Conservation (phyloP, 1,139 yeast genomes). For the Zhuliangozyma parablackwelliae region DNA sequence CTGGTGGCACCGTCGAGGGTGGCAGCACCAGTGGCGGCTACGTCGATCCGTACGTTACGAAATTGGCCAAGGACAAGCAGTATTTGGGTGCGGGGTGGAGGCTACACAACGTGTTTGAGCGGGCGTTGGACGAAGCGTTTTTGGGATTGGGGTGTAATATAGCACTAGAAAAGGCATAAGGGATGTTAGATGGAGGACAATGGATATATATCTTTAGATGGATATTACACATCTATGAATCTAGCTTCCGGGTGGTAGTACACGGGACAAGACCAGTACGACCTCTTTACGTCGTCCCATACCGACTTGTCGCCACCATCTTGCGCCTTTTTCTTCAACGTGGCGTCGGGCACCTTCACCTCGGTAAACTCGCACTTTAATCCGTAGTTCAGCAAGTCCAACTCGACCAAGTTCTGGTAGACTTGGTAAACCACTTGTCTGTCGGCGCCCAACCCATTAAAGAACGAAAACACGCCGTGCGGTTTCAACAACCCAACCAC, state of each 20-base stretch:
- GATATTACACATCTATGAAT: conserved; percentile 32
- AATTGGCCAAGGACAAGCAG: conserved; percentile 60
- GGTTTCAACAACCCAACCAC: conserved; percentile 82
- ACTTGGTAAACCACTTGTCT: conserved; percentile 86
- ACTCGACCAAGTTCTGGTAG: conserved; percentile 72
- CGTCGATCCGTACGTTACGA: conserved; percentile 44
- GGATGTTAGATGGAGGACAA: background rate
- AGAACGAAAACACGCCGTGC: conserved; percentile 78
- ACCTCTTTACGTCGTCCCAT: conserved; percentile 68
- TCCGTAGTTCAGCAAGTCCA: conserved; percentile 80
- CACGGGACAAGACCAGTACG: conserved; percentile 71
- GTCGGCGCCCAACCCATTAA: conserved; percentile 96
- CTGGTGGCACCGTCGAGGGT: too few species aligned
- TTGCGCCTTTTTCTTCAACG: conserved; percentile 19
- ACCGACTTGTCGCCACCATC: conserved; percentile 28
- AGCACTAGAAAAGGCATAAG: conserved; percentile 50
- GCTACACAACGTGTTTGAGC: conserved; percentile 61
- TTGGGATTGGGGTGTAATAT: conserved; percentile 82
- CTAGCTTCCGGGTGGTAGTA: conserved; percentile 62
- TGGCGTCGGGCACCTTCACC: conserved; percentile 37
- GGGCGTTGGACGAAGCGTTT: conserved; percentile 84
- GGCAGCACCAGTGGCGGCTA: conserved; percentile 12
- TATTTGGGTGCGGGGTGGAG: conserved; percentile 86
- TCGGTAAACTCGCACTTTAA: conserved; percentile 51
- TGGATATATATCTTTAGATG: background rate